phyloP scores from a whole-genome alignment of 2,329 filamentous ascomycete genomes.

The Fusarium sterilihyphosum region DNA sequence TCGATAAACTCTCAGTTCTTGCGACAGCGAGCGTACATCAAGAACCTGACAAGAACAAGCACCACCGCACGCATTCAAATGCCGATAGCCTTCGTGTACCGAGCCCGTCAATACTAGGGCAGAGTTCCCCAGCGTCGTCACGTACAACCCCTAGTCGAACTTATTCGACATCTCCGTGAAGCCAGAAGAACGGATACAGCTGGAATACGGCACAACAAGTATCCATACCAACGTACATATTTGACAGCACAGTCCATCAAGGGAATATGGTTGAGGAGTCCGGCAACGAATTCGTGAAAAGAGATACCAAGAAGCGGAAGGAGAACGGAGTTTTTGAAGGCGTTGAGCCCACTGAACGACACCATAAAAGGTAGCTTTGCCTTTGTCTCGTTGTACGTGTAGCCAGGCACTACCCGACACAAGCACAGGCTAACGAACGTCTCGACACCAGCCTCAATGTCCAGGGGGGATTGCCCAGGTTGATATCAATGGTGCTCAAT shows the following conservation, averaged over 20 bases:
- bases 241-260: slow-evolving; percentile 16
- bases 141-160: slow-evolving; percentile 36
- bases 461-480: not conserved
- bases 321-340: not conserved
- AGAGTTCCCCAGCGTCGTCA: slow-evolving; percentile 38
- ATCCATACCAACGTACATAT: not conserved
- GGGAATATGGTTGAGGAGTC: not conserved
- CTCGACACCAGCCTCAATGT: not conserved
- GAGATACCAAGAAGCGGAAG: not conserved
- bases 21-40: slow-evolving; percentile 50
- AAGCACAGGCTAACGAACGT: not conserved
- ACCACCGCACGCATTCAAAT: slow-evolving; percentile 29
- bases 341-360: not conserved
- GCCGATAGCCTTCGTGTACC: slow-evolving; percentile 39
- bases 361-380: not conserved
- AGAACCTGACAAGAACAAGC: slow-evolving; percentile 39
- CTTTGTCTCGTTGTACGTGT: not conserved
- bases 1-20: slow-evolving; percentile 52
- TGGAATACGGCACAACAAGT: slow-evolving; percentile 24
- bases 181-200: slow-evolving; percentile 33
- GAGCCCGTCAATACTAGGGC: slow-evolving; percentile 33
- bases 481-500: not conserved
- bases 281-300: not conserved
- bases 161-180: slow-evolving; percentile 39
- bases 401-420: not conserved